phyloP scores from a whole-genome alignment of 768 basidiomycete species.

The Mycena vulgaris region DNA sequence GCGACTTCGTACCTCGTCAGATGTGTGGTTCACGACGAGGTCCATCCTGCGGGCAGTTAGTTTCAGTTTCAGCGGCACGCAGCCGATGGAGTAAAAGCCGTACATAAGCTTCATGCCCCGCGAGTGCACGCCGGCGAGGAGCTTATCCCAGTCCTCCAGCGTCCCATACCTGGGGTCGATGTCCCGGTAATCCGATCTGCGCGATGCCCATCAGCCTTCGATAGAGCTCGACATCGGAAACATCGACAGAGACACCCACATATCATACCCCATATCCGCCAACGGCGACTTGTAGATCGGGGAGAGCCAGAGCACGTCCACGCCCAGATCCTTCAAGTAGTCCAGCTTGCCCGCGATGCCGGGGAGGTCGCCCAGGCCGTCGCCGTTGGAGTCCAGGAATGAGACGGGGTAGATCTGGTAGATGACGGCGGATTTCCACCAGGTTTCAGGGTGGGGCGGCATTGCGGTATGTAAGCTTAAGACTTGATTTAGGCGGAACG shows the following conservation, averaged over 20 bases:
- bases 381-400: slow-evolving; percentile 80
- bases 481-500: too few relatives aligned
- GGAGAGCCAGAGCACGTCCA: slow-evolving; percentile 78
- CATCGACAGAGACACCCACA: slow-evolving; percentile 58
- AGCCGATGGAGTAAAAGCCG: not conserved
- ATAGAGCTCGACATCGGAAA: too few relatives aligned
- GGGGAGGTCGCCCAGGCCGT: slow-evolving; percentile 78
- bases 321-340: slow-evolving; percentile 78
- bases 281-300: slow-evolving; percentile 80
- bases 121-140: slow-evolving; percentile 68
- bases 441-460: slow-evolving; percentile 42
- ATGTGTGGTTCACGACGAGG: slow-evolving; percentile 83
- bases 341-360: slow-evolving; percentile 77
- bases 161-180: slow-evolving; percentile 79
- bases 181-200: slow-evolving; percentile 74
- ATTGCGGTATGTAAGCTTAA: not conserved
- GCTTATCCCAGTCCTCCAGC: slow-evolving; percentile 70
- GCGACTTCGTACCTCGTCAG: slow-evolving; percentile 66
- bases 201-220: not conserved
- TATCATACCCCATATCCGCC: slow-evolving; percentile 84
- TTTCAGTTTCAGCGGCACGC: not conserved
- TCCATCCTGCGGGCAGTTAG: slow-evolving; percentile 81
- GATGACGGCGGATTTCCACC: slow-evolving; percentile 74
- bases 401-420: slow-evolving; percentile 84
- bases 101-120: slow-evolving; percentile 82